Percentiles rank a stretch among this genome's conserved stretches.
Evolutionary conservation across 805 yeast genomes (phyloP).

Genomic region (Lipomyces mesembrius): DNA sequence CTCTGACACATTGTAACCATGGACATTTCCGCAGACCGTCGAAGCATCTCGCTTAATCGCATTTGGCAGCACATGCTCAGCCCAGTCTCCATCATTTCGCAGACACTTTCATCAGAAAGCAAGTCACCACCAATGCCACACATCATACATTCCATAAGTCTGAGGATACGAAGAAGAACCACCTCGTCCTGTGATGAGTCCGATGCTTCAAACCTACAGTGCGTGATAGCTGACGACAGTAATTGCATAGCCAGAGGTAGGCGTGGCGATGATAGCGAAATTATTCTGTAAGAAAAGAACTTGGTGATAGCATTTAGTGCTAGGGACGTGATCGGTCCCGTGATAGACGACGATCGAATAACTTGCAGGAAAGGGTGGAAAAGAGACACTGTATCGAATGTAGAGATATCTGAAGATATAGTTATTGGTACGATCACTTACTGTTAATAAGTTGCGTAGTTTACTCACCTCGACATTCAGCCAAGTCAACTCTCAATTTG

Average conservation of each 20-base stretch:
- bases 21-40: constrained; percentile 87
- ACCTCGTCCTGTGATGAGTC: constrained; percentile 93
- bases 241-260: constrained; percentile 64
- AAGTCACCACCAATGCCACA: constrained; percentile 65
- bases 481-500: constrained; percentile 72
- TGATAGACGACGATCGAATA: constrained; percentile 79
- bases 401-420: constrained; percentile 48
- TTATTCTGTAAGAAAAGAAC: constrained; percentile 69
- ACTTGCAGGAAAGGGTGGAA: constrained; percentile 86
- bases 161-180: constrained; percentile 79
- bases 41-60: constrained; percentile 83
- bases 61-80: constrained; percentile 90
- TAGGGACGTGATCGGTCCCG: constrained; percentile 82
- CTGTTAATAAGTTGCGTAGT: no score
- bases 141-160: constrained; percentile 70
- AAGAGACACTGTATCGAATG: constrained; percentile 71
- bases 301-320: constrained; percentile 78
- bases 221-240: constrained; percentile 77
- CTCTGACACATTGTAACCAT: constrained; percentile 69
- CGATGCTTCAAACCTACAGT: constrained; percentile 93
- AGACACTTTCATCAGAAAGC: constrained; percentile 80
- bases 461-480: constrained; percentile 51
- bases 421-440: background rate
- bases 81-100: constrained; percentile 89
- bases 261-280: constrained; percentile 60